Base-by-base conservation (phyloP, 225 moss, liverwort and hornwort species). In the Physcomitrium patens region DNA sequence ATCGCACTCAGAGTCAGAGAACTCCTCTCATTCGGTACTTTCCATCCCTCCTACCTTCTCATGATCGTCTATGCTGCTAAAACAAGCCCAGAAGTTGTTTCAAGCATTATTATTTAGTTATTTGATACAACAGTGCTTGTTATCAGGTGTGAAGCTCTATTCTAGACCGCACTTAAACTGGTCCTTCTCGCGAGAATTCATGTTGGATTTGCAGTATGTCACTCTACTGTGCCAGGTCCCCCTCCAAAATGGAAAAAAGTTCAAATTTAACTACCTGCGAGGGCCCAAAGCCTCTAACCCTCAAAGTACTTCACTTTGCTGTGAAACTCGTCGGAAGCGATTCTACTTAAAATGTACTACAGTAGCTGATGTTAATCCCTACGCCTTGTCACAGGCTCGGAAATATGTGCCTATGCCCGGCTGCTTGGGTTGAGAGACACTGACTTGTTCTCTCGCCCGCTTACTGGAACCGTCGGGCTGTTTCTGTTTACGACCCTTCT, bases 131-230 rank as follows among this genome's bases (percentile, higher is more conserved):
- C 43, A 42, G 19, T 70, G 67, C 20, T 70, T 70, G 46, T 67
- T 74, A n/a, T 67, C 90, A 94, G 97, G 68, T 99, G 95, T 53
- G 97, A 99, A 80, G 93, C 93, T 60, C 85, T 99, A 20, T 99
- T 95, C 61, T 99, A 91, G 68, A 91, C 82, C 68, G 93, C 95
- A 60, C 81, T 99, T 69, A 89, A 89, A 54, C 69, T 83, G 26
- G 95, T 89, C 65, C 95, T 99, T 53, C 81, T 99, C 22, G 83
- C 91, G 14, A 95, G 97, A 95, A 84, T 91, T 61, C 87, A 95
- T 51, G 93, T 99, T 55, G 97, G 95, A 74, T 94, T 95, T 67
- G 83, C 85, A 28, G 86, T 89, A 55, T 85, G 81, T 45, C 89
- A 93, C 73, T 87, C 90, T 65, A 82, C 84, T 73, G 86, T 91